A percentile compares a stretch with the other conserved stretches of the same genome.
phyloP scores from a whole-genome alignment of 805 yeast species.

The Kazachstania kunashirensis region DNA sequence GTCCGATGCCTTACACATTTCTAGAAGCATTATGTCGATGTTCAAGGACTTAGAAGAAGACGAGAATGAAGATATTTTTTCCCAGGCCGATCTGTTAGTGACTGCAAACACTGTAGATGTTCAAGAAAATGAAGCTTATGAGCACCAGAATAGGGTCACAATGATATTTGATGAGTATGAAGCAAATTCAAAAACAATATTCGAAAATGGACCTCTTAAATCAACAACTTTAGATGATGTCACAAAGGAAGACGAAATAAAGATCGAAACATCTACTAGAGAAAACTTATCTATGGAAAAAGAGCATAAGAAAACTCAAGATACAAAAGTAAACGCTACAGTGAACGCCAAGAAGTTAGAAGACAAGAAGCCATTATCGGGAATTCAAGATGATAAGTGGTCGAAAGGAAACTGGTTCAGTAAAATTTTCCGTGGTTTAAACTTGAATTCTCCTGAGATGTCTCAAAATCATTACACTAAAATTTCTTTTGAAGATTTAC shows the following conservation, averaged over 20 bases:
- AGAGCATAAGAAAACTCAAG: neutral
- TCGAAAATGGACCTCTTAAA: no score
- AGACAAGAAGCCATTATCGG: neutral
- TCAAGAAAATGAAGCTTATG: neutral
- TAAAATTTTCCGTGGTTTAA: conserved; percentile 18
- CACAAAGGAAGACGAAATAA: no score
- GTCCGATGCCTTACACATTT: conserved; percentile 9
- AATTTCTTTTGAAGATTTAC: conserved; percentile 24
- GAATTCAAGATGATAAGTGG: neutral
- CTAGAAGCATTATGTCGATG: conserved; percentile 22
- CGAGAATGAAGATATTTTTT: conserved; percentile 1
- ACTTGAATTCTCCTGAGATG: conserved; percentile 6
- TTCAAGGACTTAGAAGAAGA: conserved; percentile 28
- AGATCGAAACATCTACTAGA: no score
- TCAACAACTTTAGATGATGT: no score
- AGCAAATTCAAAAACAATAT: no score
- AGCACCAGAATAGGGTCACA: conserved; percentile 22
- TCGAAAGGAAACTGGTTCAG: conserved; percentile 18
- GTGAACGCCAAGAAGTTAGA: neutral
- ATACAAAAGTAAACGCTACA: neutral
- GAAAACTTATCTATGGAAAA: no score
- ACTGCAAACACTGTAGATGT: neutral
- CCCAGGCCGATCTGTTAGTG: conserved; percentile 3
- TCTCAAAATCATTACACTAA: conserved; percentile 17
- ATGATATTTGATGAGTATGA: conserved; percentile 25